Evolutionary conservation across 176 grass and related monocot species (phyloP).

Genomic region (Musa itinerans): DNA sequence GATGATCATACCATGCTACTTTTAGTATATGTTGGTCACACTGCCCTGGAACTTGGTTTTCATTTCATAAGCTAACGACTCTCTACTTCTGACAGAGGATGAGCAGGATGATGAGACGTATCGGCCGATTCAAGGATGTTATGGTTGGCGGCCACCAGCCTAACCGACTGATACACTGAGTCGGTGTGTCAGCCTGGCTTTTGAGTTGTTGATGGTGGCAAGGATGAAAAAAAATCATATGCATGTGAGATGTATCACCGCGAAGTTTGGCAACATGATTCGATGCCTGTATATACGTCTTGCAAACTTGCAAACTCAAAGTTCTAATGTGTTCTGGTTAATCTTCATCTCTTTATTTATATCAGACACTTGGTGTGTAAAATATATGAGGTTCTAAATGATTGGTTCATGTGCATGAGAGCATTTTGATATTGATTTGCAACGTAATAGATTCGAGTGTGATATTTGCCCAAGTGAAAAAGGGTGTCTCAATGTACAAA

Average conservation of each 20-base stretch:
- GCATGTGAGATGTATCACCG: background rate
- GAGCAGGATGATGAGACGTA: slow-evolving; percentile 7
- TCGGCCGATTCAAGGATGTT: slow-evolving; percentile 6
- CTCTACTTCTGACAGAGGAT: slow-evolving; percentile 7
- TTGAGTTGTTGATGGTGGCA: background rate
- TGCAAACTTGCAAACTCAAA: background rate
- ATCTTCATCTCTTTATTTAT: background rate
- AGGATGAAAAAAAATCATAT: background rate
- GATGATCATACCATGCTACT: too few species aligned
- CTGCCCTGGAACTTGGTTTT: background rate
- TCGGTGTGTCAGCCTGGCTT: background rate
- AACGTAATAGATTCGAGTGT: too few species aligned
- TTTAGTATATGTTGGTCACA: background rate
- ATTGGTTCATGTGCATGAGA: background rate
- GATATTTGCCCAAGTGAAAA: too few species aligned
- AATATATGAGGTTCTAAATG: background rate
- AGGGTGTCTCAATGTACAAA: too few species aligned
- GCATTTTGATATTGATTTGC: too few species aligned
- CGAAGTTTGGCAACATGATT: background rate
- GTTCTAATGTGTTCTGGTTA: background rate
- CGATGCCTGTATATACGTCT: background rate
- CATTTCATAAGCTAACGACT: background rate
- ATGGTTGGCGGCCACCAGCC: background rate
- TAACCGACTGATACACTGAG: background rate
- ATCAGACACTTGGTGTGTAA: background rate